phyloP scores from a whole-genome alignment of 148 eudicot genomes.

The Polygonum maritimum region DNA sequence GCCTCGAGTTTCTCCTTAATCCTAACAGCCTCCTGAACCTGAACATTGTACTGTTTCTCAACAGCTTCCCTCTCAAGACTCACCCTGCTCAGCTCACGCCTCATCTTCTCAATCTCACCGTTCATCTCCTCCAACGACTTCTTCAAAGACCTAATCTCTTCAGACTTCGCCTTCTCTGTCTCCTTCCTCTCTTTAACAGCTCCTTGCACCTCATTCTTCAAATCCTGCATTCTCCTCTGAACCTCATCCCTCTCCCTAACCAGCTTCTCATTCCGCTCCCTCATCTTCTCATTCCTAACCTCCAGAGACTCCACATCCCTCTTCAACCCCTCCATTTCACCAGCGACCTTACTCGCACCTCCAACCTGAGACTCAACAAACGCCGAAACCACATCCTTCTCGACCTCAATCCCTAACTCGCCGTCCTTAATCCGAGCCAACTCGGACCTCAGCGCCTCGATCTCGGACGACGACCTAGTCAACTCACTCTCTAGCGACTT shows the following conservation, averaged over 20 bases:
- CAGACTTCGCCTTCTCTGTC: slow-evolving; percentile 26
- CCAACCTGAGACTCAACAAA: slow-evolving; percentile 26
- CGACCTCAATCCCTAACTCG: slow-evolving; percentile 19
- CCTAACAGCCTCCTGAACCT: slow-evolving; percentile 20
- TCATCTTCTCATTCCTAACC: slow-evolving; percentile 16
- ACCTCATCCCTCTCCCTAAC: slow-evolving; percentile 22
- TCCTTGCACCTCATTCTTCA: slow-evolving; percentile 32
- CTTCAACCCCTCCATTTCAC: slow-evolving; percentile 13
- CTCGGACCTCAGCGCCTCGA: slow-evolving; percentile 30
- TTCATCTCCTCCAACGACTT: slow-evolving; percentile 17
- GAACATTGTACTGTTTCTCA: slow-evolving; percentile 11
- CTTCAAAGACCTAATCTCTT: slow-evolving; percentile 34
- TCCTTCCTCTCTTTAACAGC: slow-evolving; percentile 31
- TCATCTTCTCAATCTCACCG: slow-evolving; percentile 25
- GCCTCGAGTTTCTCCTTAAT: slow-evolving; percentile 26
- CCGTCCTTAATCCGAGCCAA: slow-evolving; percentile 27
- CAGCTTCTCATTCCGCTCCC: slow-evolving; percentile 21
- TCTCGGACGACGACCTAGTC: slow-evolving; percentile 31
- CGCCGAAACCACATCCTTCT: slow-evolving; percentile 27
- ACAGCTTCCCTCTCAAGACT: slow-evolving; percentile 27
- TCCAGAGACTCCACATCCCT: slow-evolving; percentile 17
- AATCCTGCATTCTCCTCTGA: slow-evolving; percentile 21
- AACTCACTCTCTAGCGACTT: slow-evolving; percentile 44
- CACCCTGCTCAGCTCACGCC: slow-evolving; percentile 10
- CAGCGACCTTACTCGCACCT: background rate